Conservation (phyloP, 352 stramenopile genomes). For the Halophytophthora polymorphica region DNA sequence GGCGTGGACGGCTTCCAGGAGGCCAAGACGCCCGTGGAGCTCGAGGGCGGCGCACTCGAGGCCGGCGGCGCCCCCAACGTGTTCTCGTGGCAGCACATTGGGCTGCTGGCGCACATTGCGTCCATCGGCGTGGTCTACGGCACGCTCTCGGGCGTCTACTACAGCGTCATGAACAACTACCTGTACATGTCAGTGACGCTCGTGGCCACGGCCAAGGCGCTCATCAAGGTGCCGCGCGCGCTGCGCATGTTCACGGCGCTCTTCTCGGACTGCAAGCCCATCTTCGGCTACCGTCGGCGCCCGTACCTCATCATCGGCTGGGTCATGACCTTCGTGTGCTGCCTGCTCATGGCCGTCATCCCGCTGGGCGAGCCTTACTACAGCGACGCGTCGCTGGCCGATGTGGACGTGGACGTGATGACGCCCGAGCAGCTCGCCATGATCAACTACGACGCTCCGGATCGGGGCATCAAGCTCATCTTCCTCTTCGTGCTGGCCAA, state of each 20-base stretch:
- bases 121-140: slow-evolving; percentile 47
- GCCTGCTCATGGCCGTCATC: slow-evolving; percentile 43
- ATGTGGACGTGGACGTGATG: slow-evolving; percentile 25
- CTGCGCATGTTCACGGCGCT: slow-evolving; percentile 61
- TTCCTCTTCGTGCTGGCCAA: slow-evolving; percentile 70
- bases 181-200: slow-evolving; percentile 54
- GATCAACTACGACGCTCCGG: slow-evolving; percentile 39
- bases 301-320: slow-evolving; percentile 79
- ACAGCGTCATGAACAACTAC: slow-evolving; percentile 59
- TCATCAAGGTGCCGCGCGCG: slow-evolving; percentile 38
- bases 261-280: slow-evolving; percentile 76
- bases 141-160: slow-evolving; percentile 31
- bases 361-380: slow-evolving; percentile 54
- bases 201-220: slow-evolving; percentile 37
- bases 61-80: slow-evolving; percentile 35
- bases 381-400: slow-evolving; percentile 18
- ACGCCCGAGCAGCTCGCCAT: slow-evolving; percentile 26
- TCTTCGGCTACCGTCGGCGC: slow-evolving; percentile 73
- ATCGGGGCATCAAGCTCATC: slow-evolving; percentile 47
- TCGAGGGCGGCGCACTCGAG: slow-evolving; percentile 34
- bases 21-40: slow-evolving; percentile 21
- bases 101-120: slow-evolving; percentile 43
- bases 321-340: slow-evolving; percentile 34
- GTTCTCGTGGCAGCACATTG: slow-evolving; percentile 37
- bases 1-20: too few species aligned